A percentile compares a stretch with the other conserved stretches of the same genome.
Evolutionary conservation across 2,329 filamentous ascomycete species (phyloP).

Genomic region (Coniochaeta hoffmannii): DNA sequence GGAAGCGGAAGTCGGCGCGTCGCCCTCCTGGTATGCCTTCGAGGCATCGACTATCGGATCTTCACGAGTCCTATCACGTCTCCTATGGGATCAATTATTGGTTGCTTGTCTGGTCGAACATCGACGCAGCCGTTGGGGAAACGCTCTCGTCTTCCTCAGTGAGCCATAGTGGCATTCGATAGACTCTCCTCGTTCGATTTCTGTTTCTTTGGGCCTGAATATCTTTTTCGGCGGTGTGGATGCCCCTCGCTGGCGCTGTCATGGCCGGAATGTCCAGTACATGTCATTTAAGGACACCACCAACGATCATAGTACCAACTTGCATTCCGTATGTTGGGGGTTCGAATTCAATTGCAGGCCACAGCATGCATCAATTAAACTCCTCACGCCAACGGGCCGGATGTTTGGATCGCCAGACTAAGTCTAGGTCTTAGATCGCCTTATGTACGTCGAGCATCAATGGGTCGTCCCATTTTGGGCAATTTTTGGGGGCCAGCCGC

Average conservation of each 20-base stretch:
- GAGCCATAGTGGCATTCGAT: background rate
- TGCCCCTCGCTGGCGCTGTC: background rate
- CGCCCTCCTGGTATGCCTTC: background rate
- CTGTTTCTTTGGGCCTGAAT: background rate
- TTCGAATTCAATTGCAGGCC: background rate
- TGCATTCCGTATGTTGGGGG: background rate
- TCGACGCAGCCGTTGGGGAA: background rate
- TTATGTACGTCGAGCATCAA: background rate
- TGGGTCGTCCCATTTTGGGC: background rate
- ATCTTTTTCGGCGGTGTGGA: background rate
- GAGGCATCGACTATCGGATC: background rate
- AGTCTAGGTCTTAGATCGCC: too few species aligned
- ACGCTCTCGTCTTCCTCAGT: background rate
- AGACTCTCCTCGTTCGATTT: background rate
- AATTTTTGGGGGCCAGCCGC: background rate
- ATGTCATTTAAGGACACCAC: background rate
- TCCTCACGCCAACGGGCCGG: background rate
- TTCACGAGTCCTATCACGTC: background rate
- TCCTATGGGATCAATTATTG: too few species aligned
- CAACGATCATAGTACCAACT: background rate
- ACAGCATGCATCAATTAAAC: background rate
- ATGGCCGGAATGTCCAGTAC: background rate
- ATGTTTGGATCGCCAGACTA: background rate
- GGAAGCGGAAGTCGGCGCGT: background rate
- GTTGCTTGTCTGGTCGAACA: background rate